Base-by-base conservation (phyloP, 768 basidiomycete species). In the Pilatotrama ljubarskyi region DNA sequence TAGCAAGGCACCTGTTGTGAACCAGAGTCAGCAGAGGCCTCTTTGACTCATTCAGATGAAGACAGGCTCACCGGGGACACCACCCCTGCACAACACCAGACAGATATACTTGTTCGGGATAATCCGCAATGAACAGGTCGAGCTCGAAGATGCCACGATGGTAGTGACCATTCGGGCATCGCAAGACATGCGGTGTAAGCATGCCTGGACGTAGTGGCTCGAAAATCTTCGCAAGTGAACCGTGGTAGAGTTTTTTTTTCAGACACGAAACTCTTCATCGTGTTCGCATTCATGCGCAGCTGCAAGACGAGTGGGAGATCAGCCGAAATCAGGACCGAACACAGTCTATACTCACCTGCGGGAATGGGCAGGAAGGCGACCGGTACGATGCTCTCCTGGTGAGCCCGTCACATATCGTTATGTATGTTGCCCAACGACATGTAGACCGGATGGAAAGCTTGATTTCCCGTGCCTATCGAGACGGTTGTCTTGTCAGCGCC, bases 81-180 rank as follows among this genome's bases (percentile, higher is more conserved):
- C 71, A 67, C 2, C 66, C 59, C 18, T 66, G 57, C 1, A 77
- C 73, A 32, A 75, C 62, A 4, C 68, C 59, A 0, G 70, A 52
- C 0, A 75, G 58, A 50, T 57, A 69, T 0, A 71, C 73, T 54
- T 78, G 76, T 55, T 77, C 75, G 0, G 76, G 76, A 60, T 77
- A 76, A 54, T 76, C 73, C 0, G 74, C 73, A 51, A 77, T 75
- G 58, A 70, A 73, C 2, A 75, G 73, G 0, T 74, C 74, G 22
- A 76, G 60, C 9, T 64, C 59, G 54, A 64, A 77, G 0, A 76
- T 66, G 0, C 63, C 69, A 4, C 68, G 61, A 0, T 66, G 65
- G 60, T 65, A 75, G 51, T 76, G 74, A 1, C 74, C 73, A 68
- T 78, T 73, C 1, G 73, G 69, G 53, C 73, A 77, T 0, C 46